Base-by-base conservation (phyloP, 192 early-diverging fungal species). In the Spizellomyces sp. region DNA sequence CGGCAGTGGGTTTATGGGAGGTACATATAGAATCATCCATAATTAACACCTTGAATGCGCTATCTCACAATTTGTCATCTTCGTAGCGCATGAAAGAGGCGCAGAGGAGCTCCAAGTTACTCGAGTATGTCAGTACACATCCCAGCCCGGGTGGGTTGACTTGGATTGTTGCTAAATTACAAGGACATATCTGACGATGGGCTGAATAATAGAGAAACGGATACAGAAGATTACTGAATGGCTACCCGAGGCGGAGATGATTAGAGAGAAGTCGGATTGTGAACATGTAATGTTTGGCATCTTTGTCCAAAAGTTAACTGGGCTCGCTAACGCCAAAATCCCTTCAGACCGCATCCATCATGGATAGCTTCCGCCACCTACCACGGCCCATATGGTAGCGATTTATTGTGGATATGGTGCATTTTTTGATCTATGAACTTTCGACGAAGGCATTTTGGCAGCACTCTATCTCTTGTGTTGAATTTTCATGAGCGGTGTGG, bases 121-220 rank as follows among this genome's bases (percentile, higher is more conserved):
- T 85, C 7, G 87, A 91, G 71, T 94, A 93, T 67, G 75, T 94
- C 60, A 90, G 84, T 64, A 98, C 96, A 3, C 96, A 96, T 76
- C 96, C 96, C 0, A 86, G 84, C 27, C 85, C 91, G 21, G 86
- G 83, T 70, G 80, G 85, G 47, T 19, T 27, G 19, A 19, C 22
- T n/a, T 17, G 14, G 8, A 22, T 17, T 15, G 9, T 1, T 10
- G 2, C 12, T 60, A 17, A 43, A 5, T 8, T 21, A 6, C n/a
- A 4, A 42, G 10, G 19, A 10, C 42, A 22, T 12, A 45, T 15
- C 44, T 50, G 46, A 43, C 45, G 9, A 15, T 15, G 14, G 64
- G 15, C 3, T 9, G 10, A 7, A 52, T 47, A 45, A 5, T 36
- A 68, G 81, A 75, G 8, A 62, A 27, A 1, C 74, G 95, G 1